These are phyloP conservation scores for Flaveria sonorensis DNA, from an alignment of 129 eudicot species.

Conservation along the genomic window DNA sequence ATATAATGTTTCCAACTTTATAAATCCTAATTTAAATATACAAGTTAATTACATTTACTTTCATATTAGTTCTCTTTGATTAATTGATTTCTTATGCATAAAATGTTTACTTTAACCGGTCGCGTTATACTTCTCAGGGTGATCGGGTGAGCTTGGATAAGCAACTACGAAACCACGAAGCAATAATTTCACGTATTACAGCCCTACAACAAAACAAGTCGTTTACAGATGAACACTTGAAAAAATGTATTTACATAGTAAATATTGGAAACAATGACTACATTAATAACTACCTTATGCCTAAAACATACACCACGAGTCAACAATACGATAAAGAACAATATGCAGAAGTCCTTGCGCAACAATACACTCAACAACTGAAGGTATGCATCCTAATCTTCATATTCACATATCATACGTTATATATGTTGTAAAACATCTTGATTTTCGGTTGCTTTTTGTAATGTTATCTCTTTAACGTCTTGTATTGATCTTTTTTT, in stretches of 20 bases:
- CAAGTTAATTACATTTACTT: not conserved
- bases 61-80: not conserved
- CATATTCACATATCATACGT: not conserved
- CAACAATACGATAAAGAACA: constrained; percentile 19
- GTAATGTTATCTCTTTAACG: not conserved
- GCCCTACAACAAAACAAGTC: constrained; percentile 25
- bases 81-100: not conserved
- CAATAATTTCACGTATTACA: constrained; percentile 22
- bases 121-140: constrained; percentile 36
- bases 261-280: constrained; percentile 61
- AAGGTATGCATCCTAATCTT: constrained; percentile 23
- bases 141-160: constrained; percentile 25
- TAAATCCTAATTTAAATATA: not conserved
- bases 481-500: not conserved
- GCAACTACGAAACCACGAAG: constrained; percentile 43
- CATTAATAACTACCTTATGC: constrained; percentile 52
- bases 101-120: not conserved
- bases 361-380: constrained; percentile 39
- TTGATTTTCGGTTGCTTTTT: not conserved
- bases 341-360: constrained; percentile 43
- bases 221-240: constrained; percentile 31
- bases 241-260: constrained; percentile 46
- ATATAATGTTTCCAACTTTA: not conserved
- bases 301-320: constrained; percentile 32
- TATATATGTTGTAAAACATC: constrained; percentile 2